Evolutionary conservation across 495 filamentous ascomycete species (phyloP).

Genomic region (Chaetomium tenue): DNA sequence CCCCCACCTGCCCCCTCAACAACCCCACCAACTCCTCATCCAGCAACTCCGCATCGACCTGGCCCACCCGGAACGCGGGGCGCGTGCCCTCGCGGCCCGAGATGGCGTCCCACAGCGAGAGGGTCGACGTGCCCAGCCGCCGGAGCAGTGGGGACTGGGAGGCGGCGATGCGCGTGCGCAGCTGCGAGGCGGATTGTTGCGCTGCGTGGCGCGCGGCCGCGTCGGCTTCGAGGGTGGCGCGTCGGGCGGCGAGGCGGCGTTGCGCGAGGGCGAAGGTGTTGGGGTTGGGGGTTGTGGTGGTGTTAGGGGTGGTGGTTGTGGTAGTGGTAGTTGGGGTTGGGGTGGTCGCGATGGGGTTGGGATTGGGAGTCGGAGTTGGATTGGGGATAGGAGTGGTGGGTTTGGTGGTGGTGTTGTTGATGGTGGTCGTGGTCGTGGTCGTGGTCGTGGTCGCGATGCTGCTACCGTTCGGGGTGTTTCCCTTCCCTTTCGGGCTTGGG

Average conservation of each 20-base stretch:
- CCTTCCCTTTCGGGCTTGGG: not conserved
- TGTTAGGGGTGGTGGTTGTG: not conserved
- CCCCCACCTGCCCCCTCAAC: slow-evolving; percentile 81
- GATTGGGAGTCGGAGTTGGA: not conserved
- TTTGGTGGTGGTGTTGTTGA: too few species aligned
- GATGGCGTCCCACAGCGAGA: slow-evolving; percentile 66
- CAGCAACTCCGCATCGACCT: slow-evolving; percentile 92
- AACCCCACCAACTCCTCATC: slow-evolving; percentile 90
- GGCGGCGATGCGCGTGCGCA: slow-evolving; percentile 54
- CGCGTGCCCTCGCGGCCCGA: slow-evolving; percentile 72
- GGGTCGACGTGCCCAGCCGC: slow-evolving; percentile 54
- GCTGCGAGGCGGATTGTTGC: slow-evolving; percentile 57
- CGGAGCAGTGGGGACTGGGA: slow-evolving; percentile 64
- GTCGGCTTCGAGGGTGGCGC: slow-evolving; percentile 65
- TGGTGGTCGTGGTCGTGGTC: not conserved
- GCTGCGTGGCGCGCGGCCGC: slow-evolving; percentile 55
- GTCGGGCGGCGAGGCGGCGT: slow-evolving; percentile 75
- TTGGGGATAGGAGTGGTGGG: too few species aligned
- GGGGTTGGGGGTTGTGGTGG: slow-evolving; percentile 4
- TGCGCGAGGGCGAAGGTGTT: slow-evolving; percentile 80
- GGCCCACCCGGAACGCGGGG: slow-evolving; percentile 89
- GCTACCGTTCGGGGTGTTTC: not conserved
- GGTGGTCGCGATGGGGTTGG: not conserved
- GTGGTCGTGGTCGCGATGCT: not conserved
- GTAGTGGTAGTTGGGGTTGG: not conserved